Conservation (phyloP, 1,139 yeast genomes). For the Pichia sp. region DNA sequence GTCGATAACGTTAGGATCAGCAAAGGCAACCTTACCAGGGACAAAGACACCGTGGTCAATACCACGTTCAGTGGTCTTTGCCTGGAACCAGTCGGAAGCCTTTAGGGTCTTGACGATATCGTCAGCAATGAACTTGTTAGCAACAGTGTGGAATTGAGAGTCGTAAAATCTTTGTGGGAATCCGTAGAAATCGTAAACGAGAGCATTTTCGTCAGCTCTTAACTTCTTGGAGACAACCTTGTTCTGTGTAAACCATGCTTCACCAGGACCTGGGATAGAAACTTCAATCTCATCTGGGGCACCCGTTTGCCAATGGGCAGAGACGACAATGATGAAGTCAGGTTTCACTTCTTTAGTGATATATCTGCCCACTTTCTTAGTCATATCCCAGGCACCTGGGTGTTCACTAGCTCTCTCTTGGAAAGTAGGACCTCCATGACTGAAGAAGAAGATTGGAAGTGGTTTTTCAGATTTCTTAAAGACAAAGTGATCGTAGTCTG, state of each 20-base stretch:
- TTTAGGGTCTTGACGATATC: constrained; percentile 37
- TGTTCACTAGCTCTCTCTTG: constrained; percentile 42
- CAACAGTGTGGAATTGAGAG: constrained; percentile 50
- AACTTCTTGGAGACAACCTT: constrained; percentile 15
- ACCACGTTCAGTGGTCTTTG: constrained; percentile 47
- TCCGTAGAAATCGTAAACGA: constrained; percentile 69
- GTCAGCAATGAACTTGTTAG: constrained; percentile 36
- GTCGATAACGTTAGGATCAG: constrained; percentile 31
- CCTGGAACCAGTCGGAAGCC: constrained; percentile 35
- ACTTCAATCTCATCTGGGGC: constrained; percentile 40
- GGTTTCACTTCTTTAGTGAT: constrained; percentile 49
- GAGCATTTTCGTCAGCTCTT: constrained; percentile 28
- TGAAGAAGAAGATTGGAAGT: constrained; percentile 56
- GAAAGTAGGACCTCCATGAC: constrained; percentile 79
- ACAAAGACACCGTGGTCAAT: constrained; percentile 83
- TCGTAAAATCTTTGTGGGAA: constrained; percentile 59
- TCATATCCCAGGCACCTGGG: constrained; percentile 51
- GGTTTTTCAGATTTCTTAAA: constrained; percentile 16
- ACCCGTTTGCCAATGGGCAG: constrained; percentile 72
- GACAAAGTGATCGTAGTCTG: constrained; percentile 15
- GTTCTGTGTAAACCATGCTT: constrained; percentile 14
- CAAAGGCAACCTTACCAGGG: constrained; percentile 66
- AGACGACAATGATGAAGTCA: constrained; percentile 54
- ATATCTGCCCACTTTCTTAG: constrained; percentile 41
- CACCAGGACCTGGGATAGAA: constrained; percentile 35